A percentile compares a stretch with the other conserved stretches of the same genome.
Conservation (phyloP, 2,329 filamentous ascomycete species). For the Calonectria pseudoturangicola region DNA sequence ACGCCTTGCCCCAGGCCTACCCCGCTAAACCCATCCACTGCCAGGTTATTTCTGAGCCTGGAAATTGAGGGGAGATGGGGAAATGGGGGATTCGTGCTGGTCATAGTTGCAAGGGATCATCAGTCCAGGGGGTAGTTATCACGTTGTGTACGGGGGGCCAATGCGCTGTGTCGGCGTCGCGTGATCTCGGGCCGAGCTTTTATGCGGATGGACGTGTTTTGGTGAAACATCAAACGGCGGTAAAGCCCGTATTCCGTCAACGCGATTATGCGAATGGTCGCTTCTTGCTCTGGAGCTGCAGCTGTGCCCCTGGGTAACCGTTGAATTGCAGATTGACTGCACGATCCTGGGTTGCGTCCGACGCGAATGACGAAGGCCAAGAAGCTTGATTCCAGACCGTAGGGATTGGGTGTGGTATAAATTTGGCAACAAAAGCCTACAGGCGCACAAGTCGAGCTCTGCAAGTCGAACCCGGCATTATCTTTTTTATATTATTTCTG, state of each 20-base stretch:
- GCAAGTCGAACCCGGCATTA: not conserved
- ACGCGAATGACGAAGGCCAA: slow-evolving; percentile 19
- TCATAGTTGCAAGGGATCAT: not conserved
- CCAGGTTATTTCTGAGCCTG: not conserved
- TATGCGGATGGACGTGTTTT: slow-evolving; percentile 12
- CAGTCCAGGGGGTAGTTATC: not conserved
- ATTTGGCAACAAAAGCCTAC: not conserved
- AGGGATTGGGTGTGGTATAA: slow-evolving; percentile 7
- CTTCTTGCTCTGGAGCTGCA: not conserved
- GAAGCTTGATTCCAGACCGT: not conserved
- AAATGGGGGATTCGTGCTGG: not conserved
- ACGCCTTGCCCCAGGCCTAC: not conserved
- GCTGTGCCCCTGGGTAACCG: not conserved
- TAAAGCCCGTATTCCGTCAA: slow-evolving; percentile 13
- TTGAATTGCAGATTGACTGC: slow-evolving; percentile 2
- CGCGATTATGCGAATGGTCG: not conserved
- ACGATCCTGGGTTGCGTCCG: not conserved
- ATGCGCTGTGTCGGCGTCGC: slow-evolving; percentile 7
- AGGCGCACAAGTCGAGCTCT: not conserved
- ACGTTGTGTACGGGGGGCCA: not conserved
- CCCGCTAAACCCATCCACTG: not conserved
- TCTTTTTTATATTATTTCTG: not conserved
- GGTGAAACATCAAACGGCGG: slow-evolving; percentile 28
- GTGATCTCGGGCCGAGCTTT: slow-evolving; percentile 24
- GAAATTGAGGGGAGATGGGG: not conserved